Conservation (phyloP, 306 rosid genomes). For the Dryas alaskensis region DNA sequence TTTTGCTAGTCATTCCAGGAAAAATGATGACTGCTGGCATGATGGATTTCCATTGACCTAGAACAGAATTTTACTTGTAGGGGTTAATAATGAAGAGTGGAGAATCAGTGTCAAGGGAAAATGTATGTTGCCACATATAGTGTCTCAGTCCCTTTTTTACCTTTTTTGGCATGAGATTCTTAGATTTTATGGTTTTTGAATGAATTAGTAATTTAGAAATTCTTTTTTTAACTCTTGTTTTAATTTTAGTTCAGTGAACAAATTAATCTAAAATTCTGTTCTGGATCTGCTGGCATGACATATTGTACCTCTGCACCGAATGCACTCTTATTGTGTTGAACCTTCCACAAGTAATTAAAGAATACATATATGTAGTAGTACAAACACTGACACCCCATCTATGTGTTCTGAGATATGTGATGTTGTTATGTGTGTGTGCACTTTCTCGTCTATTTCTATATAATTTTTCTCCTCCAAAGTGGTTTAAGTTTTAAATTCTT, state of each 20-base stretch:
- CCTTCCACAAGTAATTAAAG: neutral
- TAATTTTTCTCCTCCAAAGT: neutral
- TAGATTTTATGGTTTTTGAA: neutral
- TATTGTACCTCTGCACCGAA: neutral
- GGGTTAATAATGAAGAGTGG: neutral
- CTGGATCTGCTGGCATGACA: neutral
- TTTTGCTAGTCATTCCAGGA: neutral
- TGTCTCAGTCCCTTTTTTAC: neutral
- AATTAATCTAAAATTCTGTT: neutral
- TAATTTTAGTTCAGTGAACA: neutral
- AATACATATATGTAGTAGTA: neutral
- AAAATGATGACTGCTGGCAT: neutral
- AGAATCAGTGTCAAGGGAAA: neutral
- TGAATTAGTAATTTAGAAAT: neutral
- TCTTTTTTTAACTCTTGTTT: neutral
- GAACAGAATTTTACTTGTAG: neutral
- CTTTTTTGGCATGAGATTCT: neutral
- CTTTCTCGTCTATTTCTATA: neutral
- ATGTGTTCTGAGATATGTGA: neutral
- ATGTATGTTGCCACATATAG: neutral
- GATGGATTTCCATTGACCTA: neutral
- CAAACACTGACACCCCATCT: neutral
- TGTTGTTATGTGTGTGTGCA: neutral
- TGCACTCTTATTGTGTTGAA: neutral
- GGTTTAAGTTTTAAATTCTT: slow-evolving; percentile 1